phyloP scores from a whole-genome alignment of 371 early-diverging fungal genomes.

The Mucor indicus region DNA sequence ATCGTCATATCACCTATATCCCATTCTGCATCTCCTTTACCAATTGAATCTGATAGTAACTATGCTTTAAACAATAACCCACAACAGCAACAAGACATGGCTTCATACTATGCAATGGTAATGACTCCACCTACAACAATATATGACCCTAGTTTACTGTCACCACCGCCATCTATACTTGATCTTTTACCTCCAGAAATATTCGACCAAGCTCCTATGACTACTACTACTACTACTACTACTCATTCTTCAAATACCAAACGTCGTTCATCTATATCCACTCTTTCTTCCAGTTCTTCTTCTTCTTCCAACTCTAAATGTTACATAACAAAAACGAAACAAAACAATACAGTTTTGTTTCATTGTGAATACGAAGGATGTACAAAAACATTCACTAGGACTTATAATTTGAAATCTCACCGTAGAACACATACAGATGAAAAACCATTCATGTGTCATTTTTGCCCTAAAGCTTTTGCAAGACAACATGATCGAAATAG shows the following conservation, averaged over 20 bases:
- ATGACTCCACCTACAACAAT: background rate
- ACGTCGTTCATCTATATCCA: no score
- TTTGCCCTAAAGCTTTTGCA: constrained; percentile 62
- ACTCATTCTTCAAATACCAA: no score
- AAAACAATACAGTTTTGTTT: background rate
- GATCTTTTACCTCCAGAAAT: no score
- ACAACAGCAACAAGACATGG: background rate
- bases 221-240: no score
- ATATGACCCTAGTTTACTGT: no score
- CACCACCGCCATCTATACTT: no score
- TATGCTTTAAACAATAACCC: background rate
- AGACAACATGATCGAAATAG: constrained; percentile 79
- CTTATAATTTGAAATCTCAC: constrained; percentile 80
- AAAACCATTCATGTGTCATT: constrained; percentile 62
- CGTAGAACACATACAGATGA: constrained; percentile 73
- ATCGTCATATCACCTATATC: no score
- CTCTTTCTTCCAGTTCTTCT: background rate
- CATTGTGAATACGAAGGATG: constrained; percentile 51
- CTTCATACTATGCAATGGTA: no score
- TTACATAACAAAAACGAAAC: background rate
- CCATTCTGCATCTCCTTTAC: background rate
- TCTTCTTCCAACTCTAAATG: background rate
- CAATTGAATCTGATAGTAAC: background rate
- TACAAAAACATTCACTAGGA: constrained; percentile 72
- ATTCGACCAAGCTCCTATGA: no score